Evolutionary conservation across 2,329 filamentous ascomycete genomes (phyloP), one percentile per base, ranked within the genome.

Genomic region (Fusarium paranaense): DNA sequence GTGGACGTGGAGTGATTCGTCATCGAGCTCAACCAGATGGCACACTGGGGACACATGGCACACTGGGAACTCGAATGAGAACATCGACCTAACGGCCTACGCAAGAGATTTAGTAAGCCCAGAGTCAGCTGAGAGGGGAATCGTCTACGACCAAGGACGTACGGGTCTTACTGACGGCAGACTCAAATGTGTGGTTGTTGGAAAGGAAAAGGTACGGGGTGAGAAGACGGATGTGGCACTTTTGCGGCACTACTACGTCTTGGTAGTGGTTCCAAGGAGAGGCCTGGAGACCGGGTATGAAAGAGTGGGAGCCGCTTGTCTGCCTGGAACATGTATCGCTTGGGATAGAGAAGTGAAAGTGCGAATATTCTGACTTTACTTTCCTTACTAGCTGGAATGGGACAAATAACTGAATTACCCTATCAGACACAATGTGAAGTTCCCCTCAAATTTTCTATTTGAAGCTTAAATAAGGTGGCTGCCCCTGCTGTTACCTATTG

Each of bases 41-140:
- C 70, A 74, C 2, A 74, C 70, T 1, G 70, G 67, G 16, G 50
- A 74, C 7, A 40, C 50, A 1, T 64, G 71, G 27, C 70, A 74
- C 2, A 74, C 70, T 1, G 70, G 67, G 16, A 56, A 74, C 7
- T 42, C 30, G 1, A 20, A 65, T 13, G 40, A 59, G 4, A 68
- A 30, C 6, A 52, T 64, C 16, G 62, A 67, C 2, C n/a, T 74
- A 13, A 61, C 20, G 18, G 67, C 50, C 6, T n/a, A 27, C 1
- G 70, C 58, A 9, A 70, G 70, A 37, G 64, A 65, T 8, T 20
- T 64, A 4, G 0, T 16, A 0, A 6, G 68, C 5, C 1, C 66
- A 8, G 10, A 5, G 10, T 18, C 16, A 10, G 64, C 33, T 1
- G 61, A 64, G 18, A 20, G 25, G 7, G 57, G 27, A 6, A 35